Conservation (phyloP, 306 rosid genomes). For the Arachis stenosperma region DNA sequence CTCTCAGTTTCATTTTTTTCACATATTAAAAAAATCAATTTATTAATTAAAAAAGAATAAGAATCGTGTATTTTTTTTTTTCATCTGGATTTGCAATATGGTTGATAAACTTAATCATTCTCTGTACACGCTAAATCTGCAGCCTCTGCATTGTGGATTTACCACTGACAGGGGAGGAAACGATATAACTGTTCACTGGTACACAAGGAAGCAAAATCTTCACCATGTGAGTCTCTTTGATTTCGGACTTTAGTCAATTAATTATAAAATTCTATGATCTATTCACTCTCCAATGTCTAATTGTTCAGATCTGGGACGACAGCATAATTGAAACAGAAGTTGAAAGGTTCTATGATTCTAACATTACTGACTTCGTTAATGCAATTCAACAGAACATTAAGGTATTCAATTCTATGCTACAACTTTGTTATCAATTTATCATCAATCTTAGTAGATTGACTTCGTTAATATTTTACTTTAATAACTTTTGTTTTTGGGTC, state of each 20-base stretch:
- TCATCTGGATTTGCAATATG: background rate
- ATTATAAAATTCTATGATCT: background rate
- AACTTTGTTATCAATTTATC: conserved; percentile 12
- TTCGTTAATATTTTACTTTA: background rate
- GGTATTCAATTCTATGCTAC: conserved; percentile 41
- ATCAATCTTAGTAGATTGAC: background rate
- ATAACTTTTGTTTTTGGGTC: background rate
- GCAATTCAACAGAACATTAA: conserved; percentile 74
- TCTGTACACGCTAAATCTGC: conserved; percentile 17
- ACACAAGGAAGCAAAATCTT: conserved; percentile 70
- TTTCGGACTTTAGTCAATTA: background rate
- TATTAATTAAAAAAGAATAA: too few relatives aligned
- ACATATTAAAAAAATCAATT: too few relatives aligned
- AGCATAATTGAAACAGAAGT: conserved; percentile 74
- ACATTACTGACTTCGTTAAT: conserved; percentile 45
- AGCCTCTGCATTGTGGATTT: conserved; percentile 95
- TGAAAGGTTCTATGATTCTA: conserved; percentile 54
- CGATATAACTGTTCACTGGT: conserved; percentile 70
- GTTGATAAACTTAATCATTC: background rate
- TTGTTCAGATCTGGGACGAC: conserved; percentile 74
- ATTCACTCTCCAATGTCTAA: background rate
- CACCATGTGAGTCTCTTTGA: conserved; percentile 65
- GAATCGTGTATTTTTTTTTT: background rate
- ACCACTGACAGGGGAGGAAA: conserved; percentile 77
- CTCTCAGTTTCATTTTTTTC: too few relatives aligned